Conservation (phyloP, 257 asterid genomes). For the Solanum habrochaites region DNA sequence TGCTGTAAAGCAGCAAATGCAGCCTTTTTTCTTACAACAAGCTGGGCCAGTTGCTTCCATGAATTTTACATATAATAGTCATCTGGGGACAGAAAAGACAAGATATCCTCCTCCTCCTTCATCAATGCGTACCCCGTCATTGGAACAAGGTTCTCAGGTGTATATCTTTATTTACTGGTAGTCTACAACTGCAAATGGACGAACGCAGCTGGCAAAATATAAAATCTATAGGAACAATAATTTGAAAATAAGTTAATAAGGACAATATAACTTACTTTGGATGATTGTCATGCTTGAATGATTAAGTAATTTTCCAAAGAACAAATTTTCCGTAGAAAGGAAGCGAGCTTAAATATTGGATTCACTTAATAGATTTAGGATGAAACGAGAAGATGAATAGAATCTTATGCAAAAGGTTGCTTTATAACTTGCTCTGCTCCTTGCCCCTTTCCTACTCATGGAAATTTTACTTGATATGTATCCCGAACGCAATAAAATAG, state of each 20-base stretch:
- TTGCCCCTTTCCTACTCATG: not conserved
- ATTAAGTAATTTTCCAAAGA: not conserved
- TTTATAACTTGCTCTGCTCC: not conserved
- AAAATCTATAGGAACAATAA: not conserved
- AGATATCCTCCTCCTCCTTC: slow-evolving; percentile 27
- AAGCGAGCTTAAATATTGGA: not conserved
- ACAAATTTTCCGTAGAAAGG: not conserved
- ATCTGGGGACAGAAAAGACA: slow-evolving; percentile 14
- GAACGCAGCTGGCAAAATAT: not conserved
- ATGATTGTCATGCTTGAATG: not conserved
- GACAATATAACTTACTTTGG: not conserved
- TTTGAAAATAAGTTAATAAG: not conserved
- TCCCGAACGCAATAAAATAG: not conserved
- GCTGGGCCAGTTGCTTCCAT: slow-evolving; percentile 15
- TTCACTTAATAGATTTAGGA: not conserved
- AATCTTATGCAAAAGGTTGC: not conserved
- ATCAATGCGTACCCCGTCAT: slow-evolving; percentile 18
- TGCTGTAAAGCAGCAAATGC: slow-evolving; percentile 37
- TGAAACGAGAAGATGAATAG: not conserved
- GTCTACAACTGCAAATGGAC: not conserved
- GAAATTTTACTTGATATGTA: not conserved
- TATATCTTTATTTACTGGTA: slow-evolving; percentile 4
- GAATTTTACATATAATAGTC: slow-evolving; percentile 13
- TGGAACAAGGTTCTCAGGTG: slow-evolving; percentile 54
- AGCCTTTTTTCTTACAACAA: slow-evolving; percentile 27